Evolutionary conservation across 176 grass and related monocot species (phyloP).

Genomic region (Triticum timopheevii): DNA sequence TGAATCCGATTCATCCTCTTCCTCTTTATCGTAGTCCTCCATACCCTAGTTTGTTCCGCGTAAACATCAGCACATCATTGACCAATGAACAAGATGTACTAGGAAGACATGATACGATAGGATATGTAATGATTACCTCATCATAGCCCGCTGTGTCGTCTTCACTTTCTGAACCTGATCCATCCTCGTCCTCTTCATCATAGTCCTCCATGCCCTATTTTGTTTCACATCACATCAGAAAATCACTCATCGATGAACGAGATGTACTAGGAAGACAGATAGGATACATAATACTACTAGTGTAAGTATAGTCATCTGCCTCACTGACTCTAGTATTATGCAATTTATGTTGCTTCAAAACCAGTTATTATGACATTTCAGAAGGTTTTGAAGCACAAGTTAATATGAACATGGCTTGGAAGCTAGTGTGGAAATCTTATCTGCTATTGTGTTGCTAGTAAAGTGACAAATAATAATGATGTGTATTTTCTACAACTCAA

Average conservation of each 20-base stretch:
- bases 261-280: not conserved
- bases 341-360: not conserved
- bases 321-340: not conserved
- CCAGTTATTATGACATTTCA: no score
- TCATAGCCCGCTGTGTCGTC: not conserved
- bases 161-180: conserved; percentile 49
- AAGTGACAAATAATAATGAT: not conserved
- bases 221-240: conserved; percentile 22
- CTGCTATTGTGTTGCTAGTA: not conserved
- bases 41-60: conserved; percentile 64
- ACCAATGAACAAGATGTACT: not conserved
- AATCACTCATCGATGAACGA: not conserved
- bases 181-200: conserved; percentile 45
- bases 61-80: conserved; percentile 3
- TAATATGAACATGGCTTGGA: not conserved
- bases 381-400: no score
- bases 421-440: not conserved
- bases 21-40: conserved; percentile 47
- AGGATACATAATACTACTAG: not conserved
- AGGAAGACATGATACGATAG: not conserved
- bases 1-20: conserved; percentile 47
- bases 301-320: not conserved
- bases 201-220: conserved; percentile 70
- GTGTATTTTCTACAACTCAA: not conserved
- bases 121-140: conserved; percentile 38